Evolutionary conservation across 805 yeast species (phyloP).

Genomic region (Middelhovenomyces tepae): DNA sequence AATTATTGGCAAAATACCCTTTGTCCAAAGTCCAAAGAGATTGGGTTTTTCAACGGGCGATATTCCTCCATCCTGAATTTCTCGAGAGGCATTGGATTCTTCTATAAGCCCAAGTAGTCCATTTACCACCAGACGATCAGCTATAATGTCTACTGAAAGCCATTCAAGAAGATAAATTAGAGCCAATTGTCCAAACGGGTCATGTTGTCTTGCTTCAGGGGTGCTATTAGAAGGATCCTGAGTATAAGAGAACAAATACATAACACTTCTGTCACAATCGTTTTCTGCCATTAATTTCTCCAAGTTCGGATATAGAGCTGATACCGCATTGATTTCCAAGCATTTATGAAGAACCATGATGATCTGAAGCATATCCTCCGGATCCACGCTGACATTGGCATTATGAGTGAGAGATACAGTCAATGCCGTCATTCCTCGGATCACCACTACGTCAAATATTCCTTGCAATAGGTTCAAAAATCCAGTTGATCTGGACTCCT

Average conservation of each 20-base stretch:
- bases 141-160: slow-evolving; percentile 50
- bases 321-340: slow-evolving; percentile 27
- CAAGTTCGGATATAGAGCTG: slow-evolving; percentile 30
- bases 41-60: slow-evolving; percentile 43
- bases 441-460: slow-evolving; percentile 51
- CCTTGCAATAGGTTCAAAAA: too few species aligned
- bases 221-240: slow-evolving; percentile 50
- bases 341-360: slow-evolving; percentile 57
- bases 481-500: slow-evolving; percentile 1
- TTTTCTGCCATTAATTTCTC: slow-evolving; percentile 45
- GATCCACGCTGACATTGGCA: slow-evolving; percentile 39
- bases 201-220: too few species aligned
- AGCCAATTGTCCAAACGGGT: slow-evolving; percentile 67
- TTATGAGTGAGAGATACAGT: slow-evolving; percentile 52
- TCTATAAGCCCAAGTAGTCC: slow-evolving; percentile 62
- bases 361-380: slow-evolving; percentile 58
- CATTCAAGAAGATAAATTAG: slow-evolving; percentile 62
- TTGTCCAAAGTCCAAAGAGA: slow-evolving; percentile 75
- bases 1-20: slow-evolving; percentile 65
- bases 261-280: slow-evolving; percentile 53
- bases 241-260: slow-evolving; percentile 60
- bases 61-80: slow-evolving; percentile 58
- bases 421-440: slow-evolving; percentile 55
- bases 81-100: slow-evolving; percentile 64
- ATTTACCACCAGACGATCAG: slow-evolving; percentile 51